Percentiles rank a stretch among this genome's conserved stretches.
Conservation (phyloP, 768 basidiomycete genomes). For the Leccinum subtestaceum region DNA sequence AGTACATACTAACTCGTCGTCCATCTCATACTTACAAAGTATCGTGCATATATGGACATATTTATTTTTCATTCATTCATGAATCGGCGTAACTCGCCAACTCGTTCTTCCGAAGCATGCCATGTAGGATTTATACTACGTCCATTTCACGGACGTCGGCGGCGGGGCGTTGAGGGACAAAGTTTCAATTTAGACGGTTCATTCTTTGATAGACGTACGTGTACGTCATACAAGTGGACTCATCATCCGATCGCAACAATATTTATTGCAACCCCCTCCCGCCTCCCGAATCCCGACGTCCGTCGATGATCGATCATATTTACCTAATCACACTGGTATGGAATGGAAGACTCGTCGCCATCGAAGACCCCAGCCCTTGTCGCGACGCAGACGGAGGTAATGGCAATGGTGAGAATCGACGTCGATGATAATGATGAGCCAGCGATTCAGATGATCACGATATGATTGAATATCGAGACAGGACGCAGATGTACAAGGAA, state of each 20-base stretch:
- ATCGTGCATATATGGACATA: not conserved
- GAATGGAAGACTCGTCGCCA: not conserved
- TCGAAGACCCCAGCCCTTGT: not conserved
- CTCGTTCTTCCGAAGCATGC: no score
- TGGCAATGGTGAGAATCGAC: not conserved
- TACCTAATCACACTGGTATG: not conserved
- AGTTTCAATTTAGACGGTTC: no score
- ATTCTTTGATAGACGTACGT: no score
- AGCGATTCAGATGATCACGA: not conserved
- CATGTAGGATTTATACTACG: no score
- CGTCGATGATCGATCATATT: not conserved
- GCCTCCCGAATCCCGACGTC: not conserved
- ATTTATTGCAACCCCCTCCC: not conserved
- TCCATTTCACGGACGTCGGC: no score
- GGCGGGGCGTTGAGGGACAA: no score
- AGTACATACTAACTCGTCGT: no score
- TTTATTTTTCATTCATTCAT: not conserved
- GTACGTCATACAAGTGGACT: no score
- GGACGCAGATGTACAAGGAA: not conserved
- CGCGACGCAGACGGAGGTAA: not conserved
- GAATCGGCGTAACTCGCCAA: not conserved
- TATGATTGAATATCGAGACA: not conserved
- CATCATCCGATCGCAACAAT: no score
- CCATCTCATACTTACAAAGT: no score
- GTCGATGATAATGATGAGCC: not conserved